A percentile compares a stretch with the other conserved stretches of the same genome.
phyloP scores from a whole-genome alignment of 208 protist species.

The Phytomonas francai region DNA sequence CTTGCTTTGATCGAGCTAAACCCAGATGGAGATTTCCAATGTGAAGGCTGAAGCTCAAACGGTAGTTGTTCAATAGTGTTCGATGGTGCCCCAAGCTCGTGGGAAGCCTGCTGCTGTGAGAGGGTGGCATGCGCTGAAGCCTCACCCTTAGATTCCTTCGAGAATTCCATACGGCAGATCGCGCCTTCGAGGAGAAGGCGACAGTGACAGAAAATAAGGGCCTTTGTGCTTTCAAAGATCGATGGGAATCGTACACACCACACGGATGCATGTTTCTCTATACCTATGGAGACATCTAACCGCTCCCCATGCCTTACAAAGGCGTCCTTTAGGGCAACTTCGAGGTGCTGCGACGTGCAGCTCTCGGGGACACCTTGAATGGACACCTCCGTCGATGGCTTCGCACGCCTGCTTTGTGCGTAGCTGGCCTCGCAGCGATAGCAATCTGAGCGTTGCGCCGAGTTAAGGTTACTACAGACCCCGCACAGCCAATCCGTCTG shows the following conservation, averaged over 20 bases:
- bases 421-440: slow-evolving; percentile 56
- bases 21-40: slow-evolving; percentile 34
- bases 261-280: slow-evolving; percentile 2
- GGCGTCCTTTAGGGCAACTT: slow-evolving; percentile 9
- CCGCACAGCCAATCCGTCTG: slow-evolving; percentile 67
- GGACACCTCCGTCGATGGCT: slow-evolving; percentile 34
- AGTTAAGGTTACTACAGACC: slow-evolving; percentile 84
- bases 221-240: slow-evolving; percentile 38
- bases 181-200: slow-evolving; percentile 20
- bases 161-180: slow-evolving; percentile 24
- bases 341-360: slow-evolving; percentile 16
- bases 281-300: slow-evolving; percentile 1
- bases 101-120: not conserved
- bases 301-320: not conserved
- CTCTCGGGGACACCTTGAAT: slow-evolving; percentile 22
- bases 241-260: slow-evolving; percentile 36
- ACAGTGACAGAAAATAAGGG: slow-evolving; percentile 42
- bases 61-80: not conserved
- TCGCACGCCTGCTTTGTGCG: slow-evolving; percentile 24
- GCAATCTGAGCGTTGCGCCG: slow-evolving; percentile 43
- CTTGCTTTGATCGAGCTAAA: slow-evolving; percentile 43
- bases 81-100: not conserved
- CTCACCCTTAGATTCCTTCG: not conserved
- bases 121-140: not conserved
- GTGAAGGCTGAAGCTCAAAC: slow-evolving; percentile 23